Evolutionary conservation across 352 stramenopile species (phyloP).

Genomic region (Phytophthora constricta): DNA sequence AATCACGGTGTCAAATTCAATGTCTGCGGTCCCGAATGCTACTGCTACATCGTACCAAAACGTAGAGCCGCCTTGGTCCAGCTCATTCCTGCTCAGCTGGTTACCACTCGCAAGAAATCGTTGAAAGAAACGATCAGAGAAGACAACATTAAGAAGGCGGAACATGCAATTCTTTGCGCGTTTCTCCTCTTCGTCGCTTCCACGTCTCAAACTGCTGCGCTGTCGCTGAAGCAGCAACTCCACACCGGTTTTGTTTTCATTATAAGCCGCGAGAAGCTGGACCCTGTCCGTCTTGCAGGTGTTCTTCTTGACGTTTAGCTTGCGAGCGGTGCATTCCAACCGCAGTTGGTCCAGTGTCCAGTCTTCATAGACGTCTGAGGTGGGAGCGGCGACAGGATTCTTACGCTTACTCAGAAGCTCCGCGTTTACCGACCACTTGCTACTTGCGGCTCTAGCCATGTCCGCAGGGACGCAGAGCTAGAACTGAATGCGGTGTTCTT

Average conservation of each 20-base stretch:
- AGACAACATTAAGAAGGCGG: no score
- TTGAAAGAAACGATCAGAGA: not conserved
- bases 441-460: no score
- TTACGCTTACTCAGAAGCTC: no score
- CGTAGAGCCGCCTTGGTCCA: not conserved
- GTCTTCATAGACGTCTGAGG: conserved; percentile 18
- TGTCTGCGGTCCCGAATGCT: not conserved
- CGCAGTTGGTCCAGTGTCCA: conserved; percentile 17
- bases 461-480: no score
- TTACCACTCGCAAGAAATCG: conserved; percentile 2
- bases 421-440: no score
- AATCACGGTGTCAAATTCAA: not conserved
- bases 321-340: conserved; percentile 9
- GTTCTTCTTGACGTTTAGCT: conserved; percentile 9
- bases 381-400: conserved; percentile 95
- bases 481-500: no score
- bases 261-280: not conserved
- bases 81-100: not conserved
- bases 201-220: not conserved
- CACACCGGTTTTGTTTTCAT: conserved; percentile 2
- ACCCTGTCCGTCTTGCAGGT: conserved; percentile 6
- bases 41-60: conserved; percentile 6
- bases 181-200: not conserved
- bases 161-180: no score
- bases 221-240: conserved; percentile 3